Evolutionary conservation across 192 early-diverging fungal genomes (phyloP), one percentile per base, ranked within the genome.

Genomic region (Ambispora gerdemannii): DNA sequence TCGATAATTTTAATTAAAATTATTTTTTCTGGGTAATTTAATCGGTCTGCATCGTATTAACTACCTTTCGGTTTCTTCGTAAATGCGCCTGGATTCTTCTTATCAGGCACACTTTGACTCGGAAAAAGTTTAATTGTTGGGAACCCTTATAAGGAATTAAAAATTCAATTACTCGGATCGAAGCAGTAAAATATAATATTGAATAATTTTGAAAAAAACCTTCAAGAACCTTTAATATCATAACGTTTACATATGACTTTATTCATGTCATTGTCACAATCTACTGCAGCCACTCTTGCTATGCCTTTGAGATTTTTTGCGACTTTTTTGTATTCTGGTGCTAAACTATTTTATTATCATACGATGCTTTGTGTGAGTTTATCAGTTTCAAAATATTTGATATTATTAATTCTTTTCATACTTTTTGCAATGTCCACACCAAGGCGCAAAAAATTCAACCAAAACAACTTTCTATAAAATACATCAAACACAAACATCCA

Each of bases 361-460:
- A n/a, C n/a, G n/a, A n/a, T n/a, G n/a, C n/a, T n/a, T n/a, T n/a
- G n/a, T n/a, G n/a, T n/a, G n/a, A n/a, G n/a, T n/a, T n/a, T n/a
- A n/a, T n/a, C n/a, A n/a, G n/a, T n/a, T n/a, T n/a, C n/a, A n/a
- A n/a, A n/a, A n/a, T n/a, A n/a, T n/a, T n/a, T n/a, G n/a, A n/a
- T n/a, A n/a, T n/a, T n/a, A n/a, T n/a, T n/a, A n/a, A n/a, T n/a
- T n/a, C n/a, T n/a, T n/a, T n/a, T n/a, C 79, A 36, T 77, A 87
- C 81, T 82, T 87, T 82, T 95, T 86, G 77, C 96, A 98, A 78
- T 96, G 91, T 22, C 94, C 94, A 78, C 95, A 95, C 92, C 96
- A 98, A 30, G 96, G 96, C 11, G 95, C 96, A 72, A 89, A 97
- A 77, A 98, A 98, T 75, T 96, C 93, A 24, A 92, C 91, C 66